A percentile compares a stretch with the other conserved stretches of the same genome.
These are phyloP conservation scores for Naegleria lovaniensis DNA, from an alignment of 208 protist species.

Conservation along the genomic window DNA sequence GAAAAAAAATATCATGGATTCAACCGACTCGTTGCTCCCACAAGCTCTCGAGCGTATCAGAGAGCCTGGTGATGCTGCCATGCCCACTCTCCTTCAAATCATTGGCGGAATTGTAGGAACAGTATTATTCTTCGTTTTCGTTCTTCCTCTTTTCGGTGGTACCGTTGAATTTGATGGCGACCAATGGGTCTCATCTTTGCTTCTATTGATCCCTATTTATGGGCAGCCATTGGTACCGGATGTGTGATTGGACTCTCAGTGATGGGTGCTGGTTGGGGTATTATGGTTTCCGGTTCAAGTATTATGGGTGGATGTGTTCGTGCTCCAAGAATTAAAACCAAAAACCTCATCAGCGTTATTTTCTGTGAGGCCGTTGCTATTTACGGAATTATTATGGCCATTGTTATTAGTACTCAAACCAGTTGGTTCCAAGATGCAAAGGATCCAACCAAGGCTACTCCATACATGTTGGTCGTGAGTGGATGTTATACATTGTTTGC, in stretches of 20 bases:
- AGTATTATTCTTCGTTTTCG: not conserved
- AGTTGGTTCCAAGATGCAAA: not conserved
- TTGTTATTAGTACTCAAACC: slow-evolving; percentile 83
- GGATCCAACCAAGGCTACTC: not conserved
- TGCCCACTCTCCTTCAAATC: not conserved
- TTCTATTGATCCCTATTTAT: slow-evolving; percentile 35
- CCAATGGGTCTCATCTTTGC: slow-evolving; percentile 19
- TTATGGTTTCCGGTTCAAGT: slow-evolving; percentile 30
- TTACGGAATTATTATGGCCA: slow-evolving; percentile 97
- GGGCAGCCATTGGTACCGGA: slow-evolving; percentile 32
- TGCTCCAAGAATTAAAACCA: slow-evolving; percentile 54
- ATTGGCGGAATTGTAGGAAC: not conserved
- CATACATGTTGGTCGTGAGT: not conserved
- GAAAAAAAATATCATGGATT: not conserved
- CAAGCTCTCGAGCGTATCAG: slow-evolving; percentile 1
- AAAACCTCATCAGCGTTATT: slow-evolving; percentile 91
- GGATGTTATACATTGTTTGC: slow-evolving; percentile 81
- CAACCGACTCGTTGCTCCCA: not conserved
- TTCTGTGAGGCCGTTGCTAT: slow-evolving; percentile 98
- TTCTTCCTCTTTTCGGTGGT: not conserved
- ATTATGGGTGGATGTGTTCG: slow-evolving; percentile 39
- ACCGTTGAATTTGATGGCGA: not conserved
- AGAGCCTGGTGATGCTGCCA: slow-evolving; percentile 7
- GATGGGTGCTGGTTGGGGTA: slow-evolving; percentile 44
- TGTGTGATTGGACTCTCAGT: slow-evolving; percentile 41